Conservation (phyloP, 23 red algal genomes). For the Pyropia yezoensis region DNA sequence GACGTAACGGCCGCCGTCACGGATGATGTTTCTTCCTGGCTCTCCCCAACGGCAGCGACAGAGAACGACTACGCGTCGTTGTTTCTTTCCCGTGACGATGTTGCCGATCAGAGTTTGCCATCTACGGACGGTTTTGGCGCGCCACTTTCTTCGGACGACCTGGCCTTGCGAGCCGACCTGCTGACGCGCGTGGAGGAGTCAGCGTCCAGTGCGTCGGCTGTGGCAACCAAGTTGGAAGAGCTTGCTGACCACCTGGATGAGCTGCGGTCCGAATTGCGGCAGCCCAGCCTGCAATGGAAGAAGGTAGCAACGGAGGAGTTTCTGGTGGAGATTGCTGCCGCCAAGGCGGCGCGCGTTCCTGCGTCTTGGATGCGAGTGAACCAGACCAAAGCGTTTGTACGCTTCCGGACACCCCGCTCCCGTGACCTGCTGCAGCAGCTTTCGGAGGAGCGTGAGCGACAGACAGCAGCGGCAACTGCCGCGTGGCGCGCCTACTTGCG, state of each 20-base stretch:
- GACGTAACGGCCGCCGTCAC: conserved; percentile 6
- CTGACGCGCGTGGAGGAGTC: too few species aligned
- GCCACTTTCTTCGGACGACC: conserved; percentile 2
- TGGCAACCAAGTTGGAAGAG: too few species aligned
- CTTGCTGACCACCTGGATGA: conserved; percentile 2
- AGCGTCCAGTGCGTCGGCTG: too few species aligned
- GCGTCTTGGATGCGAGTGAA: conserved; percentile 44
- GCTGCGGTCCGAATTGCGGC: conserved; percentile 15
- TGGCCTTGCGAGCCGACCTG: not conserved
- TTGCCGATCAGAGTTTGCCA: not conserved
- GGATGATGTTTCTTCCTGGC: conserved; percentile 8
- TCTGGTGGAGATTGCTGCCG: conserved; percentile 44
- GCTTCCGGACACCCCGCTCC: conserved; percentile 48
- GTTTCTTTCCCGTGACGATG: conserved; percentile 8
- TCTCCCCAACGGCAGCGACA: conserved; percentile 11
- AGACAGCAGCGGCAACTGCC: conserved; percentile 1
- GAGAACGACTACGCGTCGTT: conserved; percentile 13
- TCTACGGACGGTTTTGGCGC: conserved; percentile 12
- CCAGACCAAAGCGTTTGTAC: conserved; percentile 63
- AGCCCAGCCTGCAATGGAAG: conserved; percentile 52
- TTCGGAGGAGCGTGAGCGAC: conserved; percentile 29
- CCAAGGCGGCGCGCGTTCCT: conserved; percentile 15
- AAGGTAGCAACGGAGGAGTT: conserved; percentile 66
- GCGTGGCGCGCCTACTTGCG: conserved; percentile 32
- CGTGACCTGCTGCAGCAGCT: conserved; percentile 17